A percentile compares a stretch with the other conserved stretches of the same genome.
phyloP scores from a whole-genome alignment of 108 stramenopile species.

The Skeletonema menzelii region DNA sequence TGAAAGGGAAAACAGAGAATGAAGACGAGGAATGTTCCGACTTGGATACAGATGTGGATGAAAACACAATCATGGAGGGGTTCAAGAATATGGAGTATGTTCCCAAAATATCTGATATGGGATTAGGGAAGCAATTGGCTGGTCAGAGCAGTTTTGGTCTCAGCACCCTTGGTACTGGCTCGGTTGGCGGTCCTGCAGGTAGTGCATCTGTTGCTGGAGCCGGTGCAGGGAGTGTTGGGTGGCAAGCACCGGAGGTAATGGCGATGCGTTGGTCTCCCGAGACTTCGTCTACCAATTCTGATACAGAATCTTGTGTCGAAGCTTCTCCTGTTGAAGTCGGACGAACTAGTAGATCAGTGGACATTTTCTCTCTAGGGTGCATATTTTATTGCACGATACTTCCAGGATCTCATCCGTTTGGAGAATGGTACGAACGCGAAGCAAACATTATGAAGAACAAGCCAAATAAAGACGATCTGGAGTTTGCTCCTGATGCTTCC shows the following conservation, averaged over 20 bases:
- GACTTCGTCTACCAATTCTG: constrained; percentile 36
- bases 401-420: constrained; percentile 93
- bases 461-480: constrained; percentile 59
- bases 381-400: constrained; percentile 90
- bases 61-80: constrained; percentile 39
- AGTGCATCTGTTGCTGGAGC: constrained; percentile 64
- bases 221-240: constrained; percentile 91
- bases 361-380: constrained; percentile 97
- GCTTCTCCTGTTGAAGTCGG: constrained; percentile 49
- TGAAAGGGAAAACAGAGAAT: constrained; percentile 17
- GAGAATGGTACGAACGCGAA: constrained; percentile 96
- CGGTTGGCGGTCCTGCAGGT: constrained; percentile 50
- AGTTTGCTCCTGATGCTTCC: constrained; percentile 71
- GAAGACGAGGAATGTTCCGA: constrained; percentile 21
- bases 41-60: constrained; percentile 35
- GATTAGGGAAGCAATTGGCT: constrained; percentile 91
- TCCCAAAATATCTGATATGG: constrained; percentile 97
- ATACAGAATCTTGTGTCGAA: constrained; percentile 41
- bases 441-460: constrained; percentile 92
- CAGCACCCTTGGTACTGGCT: constrained; percentile 71
- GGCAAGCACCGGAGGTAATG: constrained; percentile 98
- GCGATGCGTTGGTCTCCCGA: constrained; percentile 76
- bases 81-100: constrained; percentile 75
- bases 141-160: constrained; percentile 91
- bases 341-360: constrained; percentile 87